Evolutionary conservation across 2,329 filamentous ascomycete species (phyloP).

Genomic region (Aspergillus sp.): DNA sequence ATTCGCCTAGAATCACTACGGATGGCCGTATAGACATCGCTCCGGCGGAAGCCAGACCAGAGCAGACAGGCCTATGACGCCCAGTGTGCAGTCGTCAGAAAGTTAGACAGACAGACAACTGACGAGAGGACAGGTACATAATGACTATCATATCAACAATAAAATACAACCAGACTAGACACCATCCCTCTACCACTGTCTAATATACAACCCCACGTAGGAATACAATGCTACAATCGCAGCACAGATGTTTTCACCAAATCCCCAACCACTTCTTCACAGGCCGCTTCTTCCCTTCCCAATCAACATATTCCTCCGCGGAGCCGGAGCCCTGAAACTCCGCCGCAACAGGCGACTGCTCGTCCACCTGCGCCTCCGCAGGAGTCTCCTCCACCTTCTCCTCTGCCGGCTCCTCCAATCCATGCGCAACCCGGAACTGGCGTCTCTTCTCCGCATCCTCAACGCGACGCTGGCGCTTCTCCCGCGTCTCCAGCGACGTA

Average conservation of each 20-base stretch:
- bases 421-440: constrained; percentile 82
- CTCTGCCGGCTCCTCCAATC: constrained; percentile 58
- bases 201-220: too few relatives aligned
- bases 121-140: too few relatives aligned
- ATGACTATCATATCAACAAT: too few relatives aligned
- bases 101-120: too few relatives aligned
- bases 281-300: constrained; percentile 47
- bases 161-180: too few relatives aligned
- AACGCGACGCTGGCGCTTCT: constrained; percentile 68
- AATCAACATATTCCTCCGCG: constrained; percentile 32
- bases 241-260: constrained; percentile 52
- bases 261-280: constrained; percentile 83
- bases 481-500: constrained; percentile 64
- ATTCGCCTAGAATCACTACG: neutral
- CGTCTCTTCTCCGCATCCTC: constrained; percentile 86
- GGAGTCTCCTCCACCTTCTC: constrained; percentile 35
- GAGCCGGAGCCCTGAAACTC: constrained; percentile 31
- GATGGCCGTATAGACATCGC: too few relatives aligned
- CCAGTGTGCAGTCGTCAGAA: too few relatives aligned
- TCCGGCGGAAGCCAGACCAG: too few relatives aligned
- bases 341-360: constrained; percentile 38
- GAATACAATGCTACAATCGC: too few relatives aligned
- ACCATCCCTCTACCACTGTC: too few relatives aligned
- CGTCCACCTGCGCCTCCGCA: constrained; percentile 29
- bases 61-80: too few relatives aligned